Evolutionary conservation across 2,329 filamentous ascomycete species (phyloP), one percentile per base, ranked within the genome.

Genomic region (Chrysoporthe deuterocubensis): DNA sequence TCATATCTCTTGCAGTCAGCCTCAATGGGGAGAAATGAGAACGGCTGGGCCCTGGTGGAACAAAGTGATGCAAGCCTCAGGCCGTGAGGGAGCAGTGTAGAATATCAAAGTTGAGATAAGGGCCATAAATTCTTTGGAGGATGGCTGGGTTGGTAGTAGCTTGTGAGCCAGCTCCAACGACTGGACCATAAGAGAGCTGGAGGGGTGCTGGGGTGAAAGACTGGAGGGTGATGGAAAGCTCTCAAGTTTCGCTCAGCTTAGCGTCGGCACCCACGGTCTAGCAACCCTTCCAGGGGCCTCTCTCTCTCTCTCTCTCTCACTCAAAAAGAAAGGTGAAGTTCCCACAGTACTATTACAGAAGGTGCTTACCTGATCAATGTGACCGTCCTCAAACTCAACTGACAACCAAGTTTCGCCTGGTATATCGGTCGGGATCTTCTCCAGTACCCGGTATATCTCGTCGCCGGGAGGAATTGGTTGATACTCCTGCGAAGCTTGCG

Each of bases 301-400:
- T 26, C 13, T 26, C 26, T 26, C 26, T 26, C 26, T 26, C 26
- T 26, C 26, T 26, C 26, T 26, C 26, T 26, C 26, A 26, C 44
- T 48, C 9, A 18, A 18, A 52, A 4, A 4, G 9, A 4, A n/a
- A 14, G n/a, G 44, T 1, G 11, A 26, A 60, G 18, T n/a, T 48
- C 32, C 56, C 32, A 2, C 21, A 43, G n/a, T 60, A 9, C 42
- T 42, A 11, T 44, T 60, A 7, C n/a, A 43, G 40, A 21, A 37
- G 14, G 5, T 56, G 80, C 83, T 78, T 78, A 85, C 84, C 72
- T 78, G 68, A 65, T 83, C 78, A 70, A 80, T 71, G 62, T 79
- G 77, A 34, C 83, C 83, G 71, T 85, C 83, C 42, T 79, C 79
- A 60, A 84, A 85, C 68, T 84, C 82, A 13, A 82, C 76, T 4